Evolutionary conservation across 2,329 filamentous ascomycete genomes (phyloP).

Genomic region (Cadophora luteo-olivacea): DNA sequence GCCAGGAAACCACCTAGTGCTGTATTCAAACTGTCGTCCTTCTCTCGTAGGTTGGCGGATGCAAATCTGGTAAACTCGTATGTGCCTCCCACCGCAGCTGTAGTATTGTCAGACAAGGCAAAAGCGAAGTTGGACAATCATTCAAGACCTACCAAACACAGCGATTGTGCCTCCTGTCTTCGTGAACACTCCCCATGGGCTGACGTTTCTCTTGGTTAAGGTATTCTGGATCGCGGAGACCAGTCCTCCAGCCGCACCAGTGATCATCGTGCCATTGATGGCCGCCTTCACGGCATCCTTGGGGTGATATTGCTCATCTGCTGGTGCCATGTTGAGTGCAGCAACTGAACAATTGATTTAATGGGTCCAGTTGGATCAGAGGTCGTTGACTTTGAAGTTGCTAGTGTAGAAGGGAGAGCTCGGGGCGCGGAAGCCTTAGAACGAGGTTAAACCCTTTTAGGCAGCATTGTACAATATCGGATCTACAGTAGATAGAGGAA

Average conservation of each 20-base stretch:
- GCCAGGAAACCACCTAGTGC: conserved; percentile 70
- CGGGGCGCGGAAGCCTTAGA: conserved; percentile 15
- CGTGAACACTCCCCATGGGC: conserved; percentile 80
- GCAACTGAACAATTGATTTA: conserved; percentile 26
- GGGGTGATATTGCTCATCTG: conserved; percentile 66
- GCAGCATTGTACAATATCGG: background rate
- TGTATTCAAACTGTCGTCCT: conserved; percentile 70
- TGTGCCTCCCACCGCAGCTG: conserved; percentile 71
- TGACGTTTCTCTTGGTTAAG: conserved; percentile 81
- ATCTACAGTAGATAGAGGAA: background rate
- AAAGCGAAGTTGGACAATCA: background rate
- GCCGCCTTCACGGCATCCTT: conserved; percentile 76
- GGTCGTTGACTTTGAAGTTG: conserved; percentile 37
- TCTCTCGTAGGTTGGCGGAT: conserved; percentile 72
- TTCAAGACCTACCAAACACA: conserved; percentile 41
- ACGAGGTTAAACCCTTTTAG: conserved; percentile 13
- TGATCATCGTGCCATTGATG: conserved; percentile 68
- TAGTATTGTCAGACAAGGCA: conserved; percentile 5
- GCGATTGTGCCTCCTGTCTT: conserved; percentile 78
- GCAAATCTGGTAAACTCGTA: conserved; percentile 71
- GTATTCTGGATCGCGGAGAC: conserved; percentile 86
- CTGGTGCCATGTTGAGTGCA: conserved; percentile 54
- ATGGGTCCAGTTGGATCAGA: background rate
- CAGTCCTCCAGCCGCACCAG: conserved; percentile 72
- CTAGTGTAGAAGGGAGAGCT: conserved; percentile 25